phyloP scores from a whole-genome alignment of 2,329 filamentous ascomycete species.

The Cladosporium sp. region DNA sequence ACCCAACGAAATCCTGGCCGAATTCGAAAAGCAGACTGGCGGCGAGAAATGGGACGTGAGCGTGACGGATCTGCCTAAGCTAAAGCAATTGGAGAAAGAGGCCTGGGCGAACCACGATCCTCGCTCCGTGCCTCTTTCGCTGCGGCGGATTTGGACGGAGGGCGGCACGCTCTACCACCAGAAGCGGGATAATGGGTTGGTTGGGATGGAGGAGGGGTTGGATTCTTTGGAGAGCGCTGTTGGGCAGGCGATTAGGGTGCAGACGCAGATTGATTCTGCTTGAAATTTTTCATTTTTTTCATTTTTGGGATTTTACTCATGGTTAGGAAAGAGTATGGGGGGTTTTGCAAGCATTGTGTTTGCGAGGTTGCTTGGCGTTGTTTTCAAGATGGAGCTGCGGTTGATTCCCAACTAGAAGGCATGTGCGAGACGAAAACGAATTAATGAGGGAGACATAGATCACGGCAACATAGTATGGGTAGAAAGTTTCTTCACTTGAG shows the following conservation, averaged over 20 bases:
- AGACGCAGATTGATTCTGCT: conserved; percentile 9
- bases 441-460: no score
- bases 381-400: no score
- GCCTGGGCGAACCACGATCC: conserved; percentile 53
- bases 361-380: no score
- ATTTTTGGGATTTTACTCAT: no score
- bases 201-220: conserved; percentile 45
- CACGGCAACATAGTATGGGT: no score
- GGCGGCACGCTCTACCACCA: conserved; percentile 64
- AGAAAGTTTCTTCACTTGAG: no score
- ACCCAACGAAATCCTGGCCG: conserved; percentile 57
- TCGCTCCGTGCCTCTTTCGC: conserved; percentile 52
- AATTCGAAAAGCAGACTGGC: conserved; percentile 63
- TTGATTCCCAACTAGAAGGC: no score
- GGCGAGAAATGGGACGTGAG: conserved; percentile 47
- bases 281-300: no score
- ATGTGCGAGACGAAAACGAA: no score
- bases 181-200: conserved; percentile 59
- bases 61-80: conserved; percentile 49
- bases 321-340: no score
- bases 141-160: conserved; percentile 67
- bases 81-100: conserved; percentile 55
- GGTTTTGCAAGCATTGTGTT: no score
- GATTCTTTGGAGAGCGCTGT: conserved; percentile 51
- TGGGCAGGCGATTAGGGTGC: conserved; percentile 27